Evolutionary conservation across 2,329 filamentous ascomycete genomes (phyloP), one percentile per base, ranked within the genome.

Genomic region (Xylariaceae sp.): DNA sequence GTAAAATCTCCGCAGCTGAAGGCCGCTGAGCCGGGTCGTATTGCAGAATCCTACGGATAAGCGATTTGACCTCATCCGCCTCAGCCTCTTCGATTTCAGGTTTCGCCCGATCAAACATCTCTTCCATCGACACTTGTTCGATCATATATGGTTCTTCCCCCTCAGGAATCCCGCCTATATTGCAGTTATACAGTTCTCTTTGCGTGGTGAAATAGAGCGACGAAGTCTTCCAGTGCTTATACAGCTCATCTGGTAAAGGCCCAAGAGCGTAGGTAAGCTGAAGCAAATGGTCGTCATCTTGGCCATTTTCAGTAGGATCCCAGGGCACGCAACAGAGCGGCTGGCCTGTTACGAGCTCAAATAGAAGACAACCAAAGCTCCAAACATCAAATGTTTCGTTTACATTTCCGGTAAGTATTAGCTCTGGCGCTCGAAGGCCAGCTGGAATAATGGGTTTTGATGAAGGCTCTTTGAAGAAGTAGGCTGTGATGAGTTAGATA

Each of bases 311-410:
- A 25, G 22, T n/a, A 33, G n/a, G 8, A 27, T 36, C 25, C 37
- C 45, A 43, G 10, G 52, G 53, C 40, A 60, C 40, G 22, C 55
- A 59, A 47, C 62, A 60, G 25, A 63, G 55, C 8, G 55, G 59
- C 29, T 54, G 49, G 32, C 62, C 61, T 11, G 58, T 61, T 20
- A 64, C 33, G 20, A 63, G 55, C 49, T 63, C 55, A 45, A 62
- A 64, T 16, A 61, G 23, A 41, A 64, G 58, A 35, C 59, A 64
- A 40, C 62, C 57, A 25, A 63, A 65, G 42, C 59, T 62, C 62
- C 60, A 65, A 19, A 64, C 38, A 35, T 62, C 61, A 4, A 58
- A 37, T 3, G 51, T 53, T 33, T 53, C 49, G 42, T 57, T 38
- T 11, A 61, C 45, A 0, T 41, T 38, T 22, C 57, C 53, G 10